phyloP scores from a whole-genome alignment of 768 basidiomycete genomes.

The Kwoniella sp. region DNA sequence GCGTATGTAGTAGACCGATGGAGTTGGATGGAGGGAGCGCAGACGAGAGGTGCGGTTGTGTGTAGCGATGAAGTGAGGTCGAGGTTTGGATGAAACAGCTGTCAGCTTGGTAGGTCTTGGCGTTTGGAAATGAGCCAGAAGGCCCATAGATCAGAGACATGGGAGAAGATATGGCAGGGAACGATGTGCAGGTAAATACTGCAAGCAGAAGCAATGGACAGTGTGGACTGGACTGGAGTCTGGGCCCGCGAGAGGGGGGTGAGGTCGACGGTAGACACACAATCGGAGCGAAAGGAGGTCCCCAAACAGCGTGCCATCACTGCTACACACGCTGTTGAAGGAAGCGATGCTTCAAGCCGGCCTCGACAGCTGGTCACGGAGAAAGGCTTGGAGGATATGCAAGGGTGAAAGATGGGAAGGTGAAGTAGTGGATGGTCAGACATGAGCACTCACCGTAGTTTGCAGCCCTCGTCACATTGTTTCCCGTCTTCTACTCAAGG shows the following conservation, averaged over 20 bases:
- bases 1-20: not conserved
- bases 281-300: too few species aligned
- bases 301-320: too few species aligned
- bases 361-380: not conserved
- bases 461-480: conserved; percentile 43
- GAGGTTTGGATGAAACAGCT: not conserved
- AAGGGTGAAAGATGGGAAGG: not conserved
- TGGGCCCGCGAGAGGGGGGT: too few species aligned
- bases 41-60: not conserved
- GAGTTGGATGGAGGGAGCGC: not conserved
- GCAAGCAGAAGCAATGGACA: not conserved
- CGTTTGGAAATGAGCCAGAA: conserved; percentile 11
- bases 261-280: too few species aligned
- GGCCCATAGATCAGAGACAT: not conserved
- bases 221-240: too few species aligned
- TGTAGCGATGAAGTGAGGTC: not conserved
- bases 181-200: not conserved
- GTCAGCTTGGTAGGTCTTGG: conserved; percentile 5
- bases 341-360: not conserved
- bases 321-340: not conserved
- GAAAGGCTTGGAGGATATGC: not conserved
- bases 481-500: conserved; percentile 31
- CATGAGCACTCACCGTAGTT: conserved; percentile 46
- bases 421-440: not conserved
- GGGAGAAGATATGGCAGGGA: not conserved